Percentiles rank a stretch among this genome's conserved stretches.
phyloP scores from a whole-genome alignment of 805 yeast species.

The Yarrowia hollandica region DNA sequence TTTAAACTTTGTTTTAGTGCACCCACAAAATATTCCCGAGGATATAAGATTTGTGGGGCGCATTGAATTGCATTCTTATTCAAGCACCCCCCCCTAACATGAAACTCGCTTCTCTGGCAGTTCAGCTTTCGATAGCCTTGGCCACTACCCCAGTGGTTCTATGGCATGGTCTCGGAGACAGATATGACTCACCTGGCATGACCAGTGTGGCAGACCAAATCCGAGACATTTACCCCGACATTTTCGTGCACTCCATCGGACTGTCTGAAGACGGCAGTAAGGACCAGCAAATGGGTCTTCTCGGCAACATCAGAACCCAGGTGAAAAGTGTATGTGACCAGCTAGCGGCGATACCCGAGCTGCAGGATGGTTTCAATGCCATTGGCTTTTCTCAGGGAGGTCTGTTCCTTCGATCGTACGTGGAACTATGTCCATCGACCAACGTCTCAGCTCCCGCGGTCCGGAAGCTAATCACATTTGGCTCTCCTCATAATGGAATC shows the following conservation, averaged over 20 bases:
- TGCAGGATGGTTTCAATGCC: constrained; percentile 62
- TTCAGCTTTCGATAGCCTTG: constrained; percentile 4
- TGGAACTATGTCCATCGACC: constrained; percentile 54
- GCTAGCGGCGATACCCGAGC: constrained; percentile 48
- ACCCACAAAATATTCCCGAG: too few relatives aligned
- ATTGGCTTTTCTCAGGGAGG: constrained; percentile 87
- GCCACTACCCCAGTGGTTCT: constrained; percentile 55
- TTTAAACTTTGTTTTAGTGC: too few relatives aligned
- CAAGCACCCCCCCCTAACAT: constrained; percentile 10
- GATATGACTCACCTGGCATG: constrained; percentile 63
- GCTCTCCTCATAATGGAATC: constrained; percentile 78
- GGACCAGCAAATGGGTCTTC: constrained; percentile 57
- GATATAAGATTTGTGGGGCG: constrained; percentile 3
- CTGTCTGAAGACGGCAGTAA: constrained; percentile 50
- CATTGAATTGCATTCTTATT: background rate
- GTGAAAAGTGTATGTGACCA: constrained; percentile 57
- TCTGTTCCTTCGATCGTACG: constrained; percentile 64
- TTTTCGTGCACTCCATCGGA: constrained; percentile 54
- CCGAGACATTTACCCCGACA: constrained; percentile 49
- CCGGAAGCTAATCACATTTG: constrained; percentile 64
- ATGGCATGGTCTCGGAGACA: constrained; percentile 87
- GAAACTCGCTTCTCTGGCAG: constrained; percentile 3
- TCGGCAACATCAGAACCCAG: constrained; percentile 61
- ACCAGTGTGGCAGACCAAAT: constrained; percentile 48
- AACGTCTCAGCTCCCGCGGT: constrained; percentile 2